A percentile compares a stretch with the other conserved stretches of the same genome.
Evolutionary conservation across 208 protist genomes (phyloP).

Genomic region (Acanthamoeba lenticulata): DNA sequence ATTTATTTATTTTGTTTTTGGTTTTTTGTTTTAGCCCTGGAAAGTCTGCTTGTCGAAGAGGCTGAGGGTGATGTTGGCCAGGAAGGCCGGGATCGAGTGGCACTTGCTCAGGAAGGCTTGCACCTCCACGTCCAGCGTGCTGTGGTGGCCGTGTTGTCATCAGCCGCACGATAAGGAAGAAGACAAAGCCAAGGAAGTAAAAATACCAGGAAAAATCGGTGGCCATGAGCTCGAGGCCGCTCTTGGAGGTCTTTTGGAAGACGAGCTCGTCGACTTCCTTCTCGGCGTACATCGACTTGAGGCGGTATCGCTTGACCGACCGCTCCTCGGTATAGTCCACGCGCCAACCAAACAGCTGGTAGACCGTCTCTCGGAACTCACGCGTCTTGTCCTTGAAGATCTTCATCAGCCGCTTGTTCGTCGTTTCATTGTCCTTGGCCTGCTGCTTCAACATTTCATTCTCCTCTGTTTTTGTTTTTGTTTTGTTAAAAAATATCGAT

Average conservation of each 20-base stretch:
- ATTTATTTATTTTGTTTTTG: no score
- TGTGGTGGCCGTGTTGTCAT: background rate
- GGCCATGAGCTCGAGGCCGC: background rate
- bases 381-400: slow-evolving; percentile 34
- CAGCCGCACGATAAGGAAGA: background rate
- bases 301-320: background rate
- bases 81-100: background rate
- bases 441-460: background rate
- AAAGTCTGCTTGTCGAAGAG: slow-evolving; percentile 31
- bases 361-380: background rate
- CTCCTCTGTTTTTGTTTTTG: background rate
- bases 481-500: no score
- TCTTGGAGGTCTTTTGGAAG: background rate
- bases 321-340: slow-evolving; percentile 28
- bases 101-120: background rate
- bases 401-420: slow-evolving; percentile 18
- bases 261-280: background rate
- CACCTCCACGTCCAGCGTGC: slow-evolving; percentile 19
- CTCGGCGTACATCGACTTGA: slow-evolving; percentile 30
- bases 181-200: background rate
- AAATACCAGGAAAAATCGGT: background rate
- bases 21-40: background rate
- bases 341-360: background rate
- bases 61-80: background rate
- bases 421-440: slow-evolving; percentile 1